Conservation (phyloP, 306 rosid genomes). For the Begonia peltatifolia region DNA sequence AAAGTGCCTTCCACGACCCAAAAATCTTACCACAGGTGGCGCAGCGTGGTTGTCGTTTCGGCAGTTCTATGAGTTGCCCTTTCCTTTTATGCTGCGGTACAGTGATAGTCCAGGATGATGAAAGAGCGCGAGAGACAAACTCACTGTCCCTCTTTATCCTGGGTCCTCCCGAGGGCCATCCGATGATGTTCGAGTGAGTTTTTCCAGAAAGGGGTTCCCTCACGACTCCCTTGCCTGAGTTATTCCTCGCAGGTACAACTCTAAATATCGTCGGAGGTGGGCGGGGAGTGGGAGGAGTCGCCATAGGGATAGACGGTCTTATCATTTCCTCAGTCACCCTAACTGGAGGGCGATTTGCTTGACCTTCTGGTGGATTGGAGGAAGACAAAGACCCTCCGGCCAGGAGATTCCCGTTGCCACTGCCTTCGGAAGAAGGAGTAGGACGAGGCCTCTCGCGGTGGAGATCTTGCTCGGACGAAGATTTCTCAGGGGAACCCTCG, state of each 20-base stretch:
- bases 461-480: not conserved
- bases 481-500: conserved; percentile 2
- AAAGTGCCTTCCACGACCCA: conserved; percentile 20
- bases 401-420: too few relatives aligned
- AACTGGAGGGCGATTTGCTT: not conserved
- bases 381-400: not conserved
- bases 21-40: conserved; percentile 10
- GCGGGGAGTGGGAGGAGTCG: not conserved
- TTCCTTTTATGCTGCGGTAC: conserved; percentile 4
- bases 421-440: not conserved
- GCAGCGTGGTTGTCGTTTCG: not conserved
- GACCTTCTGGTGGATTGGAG: not conserved
- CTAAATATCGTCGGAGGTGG: not conserved
- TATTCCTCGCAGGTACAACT: not conserved
- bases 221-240: not conserved
- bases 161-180: not conserved
- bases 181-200: not conserved
- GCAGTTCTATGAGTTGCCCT: conserved; percentile 5
- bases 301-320: not conserved
- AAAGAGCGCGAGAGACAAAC: not conserved
- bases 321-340: not conserved
- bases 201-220: not conserved
- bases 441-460: not conserved
- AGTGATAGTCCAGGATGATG: not conserved
- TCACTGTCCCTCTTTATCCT: not conserved